These are phyloP conservation scores for Omphalotus olearius DNA, from an alignment of 1,284 basidiomycete genomes.

Conservation along the genomic window DNA sequence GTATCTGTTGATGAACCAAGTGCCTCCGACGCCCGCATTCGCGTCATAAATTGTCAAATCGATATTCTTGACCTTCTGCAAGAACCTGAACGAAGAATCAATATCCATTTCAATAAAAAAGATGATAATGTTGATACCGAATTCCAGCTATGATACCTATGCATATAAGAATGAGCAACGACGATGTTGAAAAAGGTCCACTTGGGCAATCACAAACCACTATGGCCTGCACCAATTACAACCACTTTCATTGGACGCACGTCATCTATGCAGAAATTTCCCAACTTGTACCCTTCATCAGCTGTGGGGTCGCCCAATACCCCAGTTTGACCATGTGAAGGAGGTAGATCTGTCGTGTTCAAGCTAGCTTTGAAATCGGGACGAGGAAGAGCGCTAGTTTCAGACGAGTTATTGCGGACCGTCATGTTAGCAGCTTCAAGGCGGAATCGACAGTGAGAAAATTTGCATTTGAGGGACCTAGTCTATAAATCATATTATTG, in stretches of 20 bases:
- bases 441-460: no score
- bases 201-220: conserved; percentile 29
- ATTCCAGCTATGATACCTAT: conserved; percentile 53
- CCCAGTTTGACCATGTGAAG: neutral
- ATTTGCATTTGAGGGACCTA: no score
- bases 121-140: conserved; percentile 28
- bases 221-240: conserved; percentile 51
- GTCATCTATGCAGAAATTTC: conserved; percentile 42
- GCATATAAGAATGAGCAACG: neutral
- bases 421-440: no score
- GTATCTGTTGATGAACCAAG: conserved; percentile 45
- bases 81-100: conserved; percentile 32
- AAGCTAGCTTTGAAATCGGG: neutral
- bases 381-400: neutral
- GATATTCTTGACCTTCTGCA: conserved; percentile 50
- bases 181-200: neutral
- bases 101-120: neutral
- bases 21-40: conserved; percentile 53
- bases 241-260: conserved; percentile 45
- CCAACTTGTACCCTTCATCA: conserved; percentile 20
- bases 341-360: neutral
- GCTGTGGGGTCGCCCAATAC: neutral
- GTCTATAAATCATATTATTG: no score
- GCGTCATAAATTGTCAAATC: conserved; percentile 60
- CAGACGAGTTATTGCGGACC: neutral